Evolutionary conservation across 352 stramenopile genomes (phyloP).

Genomic region (Globisporangium abappressorium): DNA sequence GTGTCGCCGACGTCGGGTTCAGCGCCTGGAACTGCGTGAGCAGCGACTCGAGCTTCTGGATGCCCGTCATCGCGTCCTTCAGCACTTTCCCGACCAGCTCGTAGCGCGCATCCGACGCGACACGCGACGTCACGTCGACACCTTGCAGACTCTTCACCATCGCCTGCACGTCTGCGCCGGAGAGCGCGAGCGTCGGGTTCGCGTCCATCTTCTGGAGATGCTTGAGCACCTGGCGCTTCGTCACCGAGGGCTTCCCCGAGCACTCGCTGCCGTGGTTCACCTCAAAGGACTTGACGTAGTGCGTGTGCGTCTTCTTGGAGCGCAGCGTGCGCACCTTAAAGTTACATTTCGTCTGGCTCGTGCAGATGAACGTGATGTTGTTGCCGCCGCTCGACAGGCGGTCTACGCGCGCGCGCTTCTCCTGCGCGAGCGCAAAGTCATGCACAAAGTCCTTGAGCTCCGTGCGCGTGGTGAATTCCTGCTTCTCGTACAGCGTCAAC

Average conservation of each 20-base stretch:
- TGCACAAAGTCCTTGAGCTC: conserved; percentile 43
- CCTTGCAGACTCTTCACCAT: conserved; percentile 39
- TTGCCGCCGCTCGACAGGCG: conserved; percentile 38
- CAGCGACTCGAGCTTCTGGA: conserved; percentile 50
- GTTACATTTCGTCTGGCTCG: conserved; percentile 35
- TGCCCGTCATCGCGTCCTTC: conserved; percentile 29
- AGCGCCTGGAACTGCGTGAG: conserved; percentile 38
- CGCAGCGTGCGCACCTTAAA: conserved; percentile 36
- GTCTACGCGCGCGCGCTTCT: conserved; percentile 40
- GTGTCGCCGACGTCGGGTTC: conserved; percentile 30
- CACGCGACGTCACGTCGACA: conserved; percentile 34
- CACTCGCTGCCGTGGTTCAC: conserved; percentile 31
- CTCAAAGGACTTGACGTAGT: conserved; percentile 32
- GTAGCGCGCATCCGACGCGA: conserved; percentile 38
- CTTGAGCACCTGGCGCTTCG: conserved; percentile 40
- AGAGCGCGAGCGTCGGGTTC: conserved; percentile 30
- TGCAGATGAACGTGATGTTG: conserved; percentile 51
- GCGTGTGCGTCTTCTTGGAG: not conserved
- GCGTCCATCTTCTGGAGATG: conserved; percentile 28
- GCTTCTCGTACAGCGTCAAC: conserved; percentile 31
- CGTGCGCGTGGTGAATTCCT: conserved; percentile 33
- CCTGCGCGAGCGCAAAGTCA: conserved; percentile 47
- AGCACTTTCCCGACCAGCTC: conserved; percentile 25
- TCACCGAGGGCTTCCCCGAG: conserved; percentile 32
- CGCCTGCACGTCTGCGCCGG: conserved; percentile 28